Base-by-base conservation (phyloP, 75 land plant species). In the Azolla pinnata region DNA sequence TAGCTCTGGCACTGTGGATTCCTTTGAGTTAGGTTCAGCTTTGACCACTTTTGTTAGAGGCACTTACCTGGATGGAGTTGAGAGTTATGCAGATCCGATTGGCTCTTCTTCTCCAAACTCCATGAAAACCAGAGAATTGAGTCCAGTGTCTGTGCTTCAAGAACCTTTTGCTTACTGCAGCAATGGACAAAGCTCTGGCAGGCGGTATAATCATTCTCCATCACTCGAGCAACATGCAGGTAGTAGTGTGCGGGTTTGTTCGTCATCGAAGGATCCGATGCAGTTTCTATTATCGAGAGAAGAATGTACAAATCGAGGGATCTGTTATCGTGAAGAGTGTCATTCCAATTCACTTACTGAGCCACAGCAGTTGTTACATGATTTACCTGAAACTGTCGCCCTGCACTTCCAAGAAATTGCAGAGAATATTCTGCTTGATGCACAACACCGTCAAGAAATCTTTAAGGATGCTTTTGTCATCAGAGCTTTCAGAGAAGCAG, bases 401-500 rank as follows among this genome's bases (percentile, higher is more conserved):
- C 27, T 29, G 40, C 62, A 16, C 12, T 44, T 29, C 25, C 71
- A 65, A 26, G 53, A 75, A 9, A 69, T 73, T 61, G 78, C 81
- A 1, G 74, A 74, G 16, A 78, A 84, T 8, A 62, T 91, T 67
- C 75, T 91, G 5, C n/a, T 20, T 23, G 75, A 61, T 52, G 97
- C 89, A 0, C 93, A 88, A 55, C 38, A 68, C 27, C 81, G 78
- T 66, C 81, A 84, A 54, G 63, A 72, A 66, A 78, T 88, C 3
- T 91, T 91, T 27, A 27, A 38, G 10, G 84, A 83, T 42, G 80
- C 82, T 10, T 65, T 83, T 56, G 83, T 89, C 1, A 59, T 88
- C 44, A 83, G 77, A 64, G 90, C 98, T 0, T 93, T 85, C 63
- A 66, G 78, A 31, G 73, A 81, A 60, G 90, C 98, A 7, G 87